Base-by-base conservation (phyloP, 75 land plant species). In the Selaginella tamariscina region DNA sequence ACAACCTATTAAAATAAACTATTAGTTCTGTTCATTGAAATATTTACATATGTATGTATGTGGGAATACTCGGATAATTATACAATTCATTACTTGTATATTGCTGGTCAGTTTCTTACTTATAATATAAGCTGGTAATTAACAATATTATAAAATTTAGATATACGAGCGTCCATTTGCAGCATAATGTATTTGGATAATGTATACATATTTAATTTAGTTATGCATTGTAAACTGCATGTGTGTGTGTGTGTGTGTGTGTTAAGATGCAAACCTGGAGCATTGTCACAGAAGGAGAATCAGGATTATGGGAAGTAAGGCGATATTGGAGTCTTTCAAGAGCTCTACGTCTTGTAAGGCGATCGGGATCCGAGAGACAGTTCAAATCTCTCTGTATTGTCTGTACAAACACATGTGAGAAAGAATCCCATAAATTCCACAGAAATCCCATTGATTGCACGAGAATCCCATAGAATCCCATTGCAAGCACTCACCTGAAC, bases 361-460 rank as follows among this genome's bases (percentile, higher is more conserved):
- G 67, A 56, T 77, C 79, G n/a, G 77, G 62, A 44, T 74, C 71
- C 28, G 56, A 67, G 29, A 68, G 54, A 30, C 76, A 73, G 55
- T 77, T 77, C 30, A 77, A 56, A 24, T 69, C 44, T 64, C 77
- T 66, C 32, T 68, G 77, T 32, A 77, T 32, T 31, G 70, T 68
- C 71, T 77, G 69, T 22, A 67, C 1, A 44, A 63, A 39, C 15
- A n/a, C n/a, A n/a, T n/a, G n/a, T n/a, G n/a, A n/a, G n/a, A n/a
- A n/a, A n/a, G n/a, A n/a, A n/a, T n/a, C n/a, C n/a, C n/a, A n/a
- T n/a, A n/a, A n/a, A n/a, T n/a, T n/a, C n/a, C n/a, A n/a, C n/a
- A n/a, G 49, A 39, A 39, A 39, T 5, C 15, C 49, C 49, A 39
- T 39, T 15, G 15, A 39, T 15, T 39, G 49, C 11, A 39, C 11